phyloP scores from a whole-genome alignment of 139 green algal genomes.

The Tetraselmis chui region DNA sequence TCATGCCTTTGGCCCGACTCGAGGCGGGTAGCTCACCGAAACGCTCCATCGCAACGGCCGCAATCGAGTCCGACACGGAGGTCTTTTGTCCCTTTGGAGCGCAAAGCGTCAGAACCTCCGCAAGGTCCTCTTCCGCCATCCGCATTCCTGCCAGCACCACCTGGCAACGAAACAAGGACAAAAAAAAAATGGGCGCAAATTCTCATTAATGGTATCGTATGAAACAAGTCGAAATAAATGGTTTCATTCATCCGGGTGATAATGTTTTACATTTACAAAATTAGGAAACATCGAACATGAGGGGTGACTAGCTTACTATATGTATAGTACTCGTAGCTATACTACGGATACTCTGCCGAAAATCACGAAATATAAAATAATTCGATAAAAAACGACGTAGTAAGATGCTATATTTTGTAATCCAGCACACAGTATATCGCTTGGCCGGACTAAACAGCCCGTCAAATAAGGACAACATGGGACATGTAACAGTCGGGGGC shows the following conservation, averaged over 20 bases:
- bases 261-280: neutral
- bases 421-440: too few species aligned
- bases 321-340: neutral
- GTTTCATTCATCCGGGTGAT: too few species aligned
- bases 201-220: too few species aligned
- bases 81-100: neutral
- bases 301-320: neutral
- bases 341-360: too few species aligned
- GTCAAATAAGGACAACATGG: too few species aligned
- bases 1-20: neutral
- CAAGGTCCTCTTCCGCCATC: neutral
- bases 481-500: too few species aligned
- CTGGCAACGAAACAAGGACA: neutral
- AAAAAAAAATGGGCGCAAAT: too few species aligned
- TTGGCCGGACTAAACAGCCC: too few species aligned
- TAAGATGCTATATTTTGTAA: too few species aligned
- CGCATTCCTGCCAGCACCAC: neutral
- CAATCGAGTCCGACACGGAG: neutral
- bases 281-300: neutral
- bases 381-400: too few species aligned
- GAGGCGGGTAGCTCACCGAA: neutral
- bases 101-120: neutral
- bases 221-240: too few species aligned
- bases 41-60: neutral
- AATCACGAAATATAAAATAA: too few species aligned